Evolutionary conservation across 1,284 basidiomycete species (phyloP), one percentile per base, ranked within the genome.

Genomic region (Cutaneotrichosporon cyanovorans): DNA sequence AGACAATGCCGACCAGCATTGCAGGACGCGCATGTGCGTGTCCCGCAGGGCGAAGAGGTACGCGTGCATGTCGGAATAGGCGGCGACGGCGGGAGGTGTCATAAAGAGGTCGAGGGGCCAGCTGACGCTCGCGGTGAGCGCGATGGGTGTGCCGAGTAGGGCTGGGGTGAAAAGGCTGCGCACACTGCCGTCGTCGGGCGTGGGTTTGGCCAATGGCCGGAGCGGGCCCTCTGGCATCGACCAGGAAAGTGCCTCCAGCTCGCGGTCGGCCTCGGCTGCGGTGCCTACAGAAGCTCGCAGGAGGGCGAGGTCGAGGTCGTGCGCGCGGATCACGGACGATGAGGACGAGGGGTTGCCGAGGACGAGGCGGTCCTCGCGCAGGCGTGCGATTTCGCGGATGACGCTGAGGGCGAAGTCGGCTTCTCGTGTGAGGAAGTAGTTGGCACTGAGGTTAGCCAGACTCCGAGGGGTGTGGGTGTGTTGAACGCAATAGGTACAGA

Each of bases 51-150:
- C 83, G 19, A 84, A 83, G 4, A 93, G 75, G 70, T 87, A 92
- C 5, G 85, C 78, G 68, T 90, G 89, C 40, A 93, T 71, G 22
- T 79, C 78, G 1, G 79, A 80, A 62, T 93, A 93, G 18, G 80
- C 77, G 9, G 78, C 73, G 15, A 91, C 74, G 58, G 90, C 86
- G 0, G 80, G 73, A 10, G 81, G 74, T 37, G 87, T 82, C 18
- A 93, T 78, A 71, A 93, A 91, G 28, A 92, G 80, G 66, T 93
- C 87, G 38, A 93, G 77, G 0, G 90, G 89, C 84, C 87, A 93
- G 0, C 80, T 73, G 20, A 89, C 80, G 8, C 68, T 74, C 62
- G 87, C 88, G 2, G 77, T 78, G 21, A 90, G 75, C 2, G 75
- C 69, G 19, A 88, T 72, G 0, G 83, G 80, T 0, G 85, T 85